Evolutionary conservation across 306 rosid species (phyloP), one percentile per base, ranked within the genome.

Genomic region (Prinsepia uniflora): DNA sequence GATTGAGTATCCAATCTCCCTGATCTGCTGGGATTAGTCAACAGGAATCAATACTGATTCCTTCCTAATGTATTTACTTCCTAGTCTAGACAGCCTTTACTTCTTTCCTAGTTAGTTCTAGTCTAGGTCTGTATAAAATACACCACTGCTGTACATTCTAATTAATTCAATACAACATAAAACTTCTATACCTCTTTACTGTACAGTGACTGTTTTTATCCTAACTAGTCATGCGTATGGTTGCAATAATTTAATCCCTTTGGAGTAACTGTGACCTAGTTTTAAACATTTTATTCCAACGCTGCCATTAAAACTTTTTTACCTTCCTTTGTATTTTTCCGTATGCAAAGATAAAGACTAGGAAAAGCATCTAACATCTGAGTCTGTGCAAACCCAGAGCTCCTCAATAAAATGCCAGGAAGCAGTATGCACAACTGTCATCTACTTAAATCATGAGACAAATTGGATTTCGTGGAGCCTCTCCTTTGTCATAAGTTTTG

Each of bases 391-490:
- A 22, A 46, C 44, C 44, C 14, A 20, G 24, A 44, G 24, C 3
- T 20, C 24, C 46, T 39, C 15, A 6, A 36, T 60, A 40, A 39
- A 30, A 30, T 3, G 2, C 36, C 36, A 30, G 36, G 36, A 30
- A 30, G 41, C 47, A 14, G 24, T 39, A 39, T 15, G 65, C 47
- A 30, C 65, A 36, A 34, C 44, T 60, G 65, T 34, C 5, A 15
- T 60, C 42, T 36, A 36, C 10, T 34, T 36, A 15, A 30, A 24
- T 8, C 17, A 59, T 44, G 49, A 63, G 68, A 63, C 68, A 44
- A 43, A 65, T 20, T 70, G 74, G 73, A 55, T 70, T 70, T 70
- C 56, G 42, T 43, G 52, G 17, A 0, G 64, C 63, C 58, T 55
- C 18, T 47, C 20, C 5, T 63, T 24, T 7, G 40, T 13, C 39